A percentile compares a stretch with the other conserved stretches of the same genome.
phyloP scores from a whole-genome alignment of 1,284 basidiomycete species.

The Wallemia mellicola region DNA sequence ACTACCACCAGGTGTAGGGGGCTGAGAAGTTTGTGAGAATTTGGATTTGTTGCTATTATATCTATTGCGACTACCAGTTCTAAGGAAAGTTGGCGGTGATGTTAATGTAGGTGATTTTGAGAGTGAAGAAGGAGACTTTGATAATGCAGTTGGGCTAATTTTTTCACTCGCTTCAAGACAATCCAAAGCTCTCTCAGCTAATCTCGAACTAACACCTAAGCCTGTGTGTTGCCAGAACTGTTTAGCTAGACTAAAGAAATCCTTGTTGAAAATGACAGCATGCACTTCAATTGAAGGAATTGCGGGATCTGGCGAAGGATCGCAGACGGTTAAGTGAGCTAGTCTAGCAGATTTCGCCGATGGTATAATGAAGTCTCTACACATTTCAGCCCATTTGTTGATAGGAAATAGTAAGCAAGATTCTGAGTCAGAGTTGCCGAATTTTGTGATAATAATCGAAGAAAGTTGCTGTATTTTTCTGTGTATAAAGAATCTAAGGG shows the following conservation, averaged over 20 bases:
- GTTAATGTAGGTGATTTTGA: too few species aligned
- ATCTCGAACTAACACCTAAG: slow-evolving; percentile 56
- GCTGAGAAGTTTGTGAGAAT: neutral
- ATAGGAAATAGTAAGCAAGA: slow-evolving; percentile 48
- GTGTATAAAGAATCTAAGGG: slow-evolving; percentile 62
- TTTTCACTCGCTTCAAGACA: slow-evolving; percentile 3
- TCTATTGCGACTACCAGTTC: slow-evolving; percentile 3
- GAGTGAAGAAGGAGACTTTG: slow-evolving; percentile 2
- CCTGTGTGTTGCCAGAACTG: slow-evolving; percentile 93
- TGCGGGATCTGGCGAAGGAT: slow-evolving; percentile 10
- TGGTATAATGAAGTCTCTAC: slow-evolving; percentile 42
- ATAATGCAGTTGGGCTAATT: too few species aligned
- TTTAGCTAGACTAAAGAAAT: slow-evolving; percentile 41
- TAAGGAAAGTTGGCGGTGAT: neutral
- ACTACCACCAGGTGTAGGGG: neutral
- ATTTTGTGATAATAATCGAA: slow-evolving; percentile 39
- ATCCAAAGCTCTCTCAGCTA: slow-evolving; percentile 47
- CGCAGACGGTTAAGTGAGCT: slow-evolving; percentile 6
- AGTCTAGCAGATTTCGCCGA: slow-evolving; percentile 19
- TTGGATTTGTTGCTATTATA: slow-evolving; percentile 4
- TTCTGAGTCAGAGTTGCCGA: slow-evolving; percentile 33
- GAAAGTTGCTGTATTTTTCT: slow-evolving; percentile 64
- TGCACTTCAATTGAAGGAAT: slow-evolving; percentile 27
- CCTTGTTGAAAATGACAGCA: slow-evolving; percentile 45
- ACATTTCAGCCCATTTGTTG: slow-evolving; percentile 35